Evolutionary conservation across 2,329 filamentous ascomycete genomes (phyloP).

Genomic region (Penicillium oxalicum): DNA sequence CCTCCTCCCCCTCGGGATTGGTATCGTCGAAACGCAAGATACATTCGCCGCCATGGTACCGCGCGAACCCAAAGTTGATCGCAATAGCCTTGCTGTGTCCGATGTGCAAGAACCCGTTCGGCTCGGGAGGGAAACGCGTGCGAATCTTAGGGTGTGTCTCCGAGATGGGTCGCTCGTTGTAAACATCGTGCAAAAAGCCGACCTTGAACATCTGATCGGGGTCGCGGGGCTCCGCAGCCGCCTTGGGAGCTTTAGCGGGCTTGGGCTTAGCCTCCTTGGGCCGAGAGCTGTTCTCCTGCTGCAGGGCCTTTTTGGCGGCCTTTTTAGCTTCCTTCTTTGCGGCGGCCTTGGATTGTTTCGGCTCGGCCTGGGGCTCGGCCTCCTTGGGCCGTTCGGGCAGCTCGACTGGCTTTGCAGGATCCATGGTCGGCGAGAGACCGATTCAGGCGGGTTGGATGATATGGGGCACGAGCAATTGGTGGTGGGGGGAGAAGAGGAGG

Average conservation of each 20-base stretch:
- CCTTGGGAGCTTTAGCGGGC: conserved; percentile 27
- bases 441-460: neutral
- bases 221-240: conserved; percentile 30
- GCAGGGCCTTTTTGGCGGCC: conserved; percentile 23
- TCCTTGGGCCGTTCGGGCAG: conserved; percentile 22
- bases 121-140: conserved; percentile 76
- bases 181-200: conserved; percentile 68
- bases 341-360: conserved; percentile 44
- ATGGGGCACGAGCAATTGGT: conserved; percentile 12
- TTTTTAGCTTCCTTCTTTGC: conserved; percentile 24
- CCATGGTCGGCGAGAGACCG: conserved; percentile 14
- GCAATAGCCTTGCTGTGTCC: conserved; percentile 94
- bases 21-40: conserved; percentile 87
- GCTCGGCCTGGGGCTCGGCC: conserved; percentile 5
- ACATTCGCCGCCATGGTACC: conserved; percentile 70
- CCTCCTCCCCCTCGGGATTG: conserved; percentile 88
- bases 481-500: conserved; percentile 4
- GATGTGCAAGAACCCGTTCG: conserved; percentile 89
- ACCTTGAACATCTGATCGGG: conserved; percentile 70
- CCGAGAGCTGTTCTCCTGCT: conserved; percentile 1
- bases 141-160: conserved; percentile 38
- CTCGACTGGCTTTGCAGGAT: conserved; percentile 21
- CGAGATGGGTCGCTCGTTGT: conserved; percentile 55
- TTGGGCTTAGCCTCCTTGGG: conserved; percentile 43
- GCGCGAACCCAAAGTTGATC: conserved; percentile 93